These are phyloP conservation scores for Cladosporium oxysporum DNA, from an alignment of 2,329 filamentous ascomycete genomes.

Conservation along the genomic window DNA sequence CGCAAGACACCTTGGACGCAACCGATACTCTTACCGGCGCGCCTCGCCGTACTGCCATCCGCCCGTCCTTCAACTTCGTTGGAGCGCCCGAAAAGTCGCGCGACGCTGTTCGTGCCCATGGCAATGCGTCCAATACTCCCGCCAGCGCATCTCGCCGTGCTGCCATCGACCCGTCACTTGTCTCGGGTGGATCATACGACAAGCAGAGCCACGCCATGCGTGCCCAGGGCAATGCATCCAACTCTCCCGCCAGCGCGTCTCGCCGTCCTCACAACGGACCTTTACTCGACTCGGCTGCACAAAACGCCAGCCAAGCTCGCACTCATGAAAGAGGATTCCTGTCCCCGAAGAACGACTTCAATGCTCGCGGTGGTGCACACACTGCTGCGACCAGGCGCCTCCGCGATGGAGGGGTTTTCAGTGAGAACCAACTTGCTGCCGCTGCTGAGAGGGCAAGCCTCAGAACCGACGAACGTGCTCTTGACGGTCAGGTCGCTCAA, in stretches of 20 bases:
- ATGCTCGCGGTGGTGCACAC: not conserved
- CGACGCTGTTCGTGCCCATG: not conserved
- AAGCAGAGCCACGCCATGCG: not conserved
- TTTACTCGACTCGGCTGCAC: not conserved
- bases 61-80: not conserved
- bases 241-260: not conserved
- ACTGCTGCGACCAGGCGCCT: not conserved
- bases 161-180: not conserved
- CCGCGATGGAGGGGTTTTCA: not conserved
- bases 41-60: not conserved
- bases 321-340: not conserved
- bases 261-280: not conserved
- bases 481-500: not conserved
- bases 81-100: not conserved
- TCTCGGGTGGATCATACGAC: not conserved
- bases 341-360: not conserved
- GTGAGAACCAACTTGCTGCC: not conserved
- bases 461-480: not conserved
- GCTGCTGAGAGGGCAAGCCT: not conserved
- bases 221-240: not conserved
- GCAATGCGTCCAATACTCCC: not conserved
- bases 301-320: not conserved
- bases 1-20: not conserved
- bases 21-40: not conserved
- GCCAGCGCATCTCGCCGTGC: not conserved